phyloP scores from a whole-genome alignment of 257 asterid genomes.

The Solanum paucissectum region DNA sequence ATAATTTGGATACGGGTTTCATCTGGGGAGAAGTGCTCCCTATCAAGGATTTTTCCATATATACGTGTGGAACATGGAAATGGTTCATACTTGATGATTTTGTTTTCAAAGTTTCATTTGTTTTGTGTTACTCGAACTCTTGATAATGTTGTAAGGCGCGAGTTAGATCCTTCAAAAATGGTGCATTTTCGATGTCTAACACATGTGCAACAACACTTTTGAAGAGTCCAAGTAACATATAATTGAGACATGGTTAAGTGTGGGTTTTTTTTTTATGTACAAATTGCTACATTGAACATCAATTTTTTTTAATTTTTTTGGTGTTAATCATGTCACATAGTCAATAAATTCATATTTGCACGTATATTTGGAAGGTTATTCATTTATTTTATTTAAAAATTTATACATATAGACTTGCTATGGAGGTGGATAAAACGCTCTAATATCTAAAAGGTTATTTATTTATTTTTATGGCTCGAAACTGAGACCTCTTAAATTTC shows the following conservation, averaged over 20 bases:
- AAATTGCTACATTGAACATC: neutral
- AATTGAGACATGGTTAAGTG: neutral
- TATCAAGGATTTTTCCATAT: neutral
- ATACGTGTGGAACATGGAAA: neutral
- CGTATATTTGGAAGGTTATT: neutral
- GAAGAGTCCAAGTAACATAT: fast-evolving
- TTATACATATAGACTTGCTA: neutral
- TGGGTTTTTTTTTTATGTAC: neutral
- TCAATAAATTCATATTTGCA: neutral
- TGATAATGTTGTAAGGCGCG: neutral
- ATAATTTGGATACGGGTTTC: fast-evolving
- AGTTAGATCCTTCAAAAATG: neutral
- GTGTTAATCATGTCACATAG: no score
- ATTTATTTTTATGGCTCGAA: neutral
- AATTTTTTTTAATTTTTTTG: neutral
- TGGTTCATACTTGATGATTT: neutral
- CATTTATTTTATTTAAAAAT: neutral
- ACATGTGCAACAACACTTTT: neutral
- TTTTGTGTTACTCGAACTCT: neutral
- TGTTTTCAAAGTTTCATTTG: neutral
- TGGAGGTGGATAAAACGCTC: fast-evolving
- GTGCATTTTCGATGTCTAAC: neutral
- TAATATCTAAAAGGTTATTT: neutral
- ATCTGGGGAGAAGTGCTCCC: no score
- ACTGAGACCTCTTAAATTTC: neutral